Percentiles rank a stretch among this genome's conserved stretches.
Evolutionary conservation across 2,329 filamentous ascomycete species (phyloP).

Genomic region (Aureobasidium sp.): DNA sequence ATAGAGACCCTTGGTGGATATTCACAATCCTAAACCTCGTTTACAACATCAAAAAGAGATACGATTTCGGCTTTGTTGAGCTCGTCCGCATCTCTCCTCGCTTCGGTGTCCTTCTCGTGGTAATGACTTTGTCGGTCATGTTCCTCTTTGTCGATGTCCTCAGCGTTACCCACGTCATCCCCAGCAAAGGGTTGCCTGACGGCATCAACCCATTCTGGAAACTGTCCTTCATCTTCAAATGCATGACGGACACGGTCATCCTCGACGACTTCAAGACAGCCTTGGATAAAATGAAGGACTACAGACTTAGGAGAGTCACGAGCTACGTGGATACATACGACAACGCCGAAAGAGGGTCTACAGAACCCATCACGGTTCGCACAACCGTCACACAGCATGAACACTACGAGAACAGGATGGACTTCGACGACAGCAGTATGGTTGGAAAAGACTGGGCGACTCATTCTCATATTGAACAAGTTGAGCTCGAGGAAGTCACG

Average conservation of each 20-base stretch:
- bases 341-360: neutral
- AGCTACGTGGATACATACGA: neutral
- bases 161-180: conserved; percentile 43
- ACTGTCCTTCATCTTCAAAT: conserved; percentile 52
- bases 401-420: neutral
- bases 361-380: conserved; percentile 1
- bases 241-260: conserved; percentile 54
- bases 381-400: conserved; percentile 9
- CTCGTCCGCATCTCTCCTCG: conserved; percentile 54
- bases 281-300: conserved; percentile 38
- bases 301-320: conserved; percentile 32
- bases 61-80: conserved; percentile 50
- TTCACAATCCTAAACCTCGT: conserved; percentile 53
- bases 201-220: conserved; percentile 63
- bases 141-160: conserved; percentile 56
- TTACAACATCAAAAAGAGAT: conserved; percentile 55
- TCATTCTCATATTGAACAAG: neutral
- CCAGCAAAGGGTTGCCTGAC: conserved; percentile 26
- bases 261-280: conserved; percentile 61
- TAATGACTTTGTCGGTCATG: conserved; percentile 52
- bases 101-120: conserved; percentile 53
- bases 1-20: conserved; percentile 61
- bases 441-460: conserved; percentile 2
- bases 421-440: neutral
- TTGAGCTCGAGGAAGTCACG: conserved; percentile 5